Base-by-base conservation (phyloP, 106 monocot species). In the Chionographis japonica region DNA sequence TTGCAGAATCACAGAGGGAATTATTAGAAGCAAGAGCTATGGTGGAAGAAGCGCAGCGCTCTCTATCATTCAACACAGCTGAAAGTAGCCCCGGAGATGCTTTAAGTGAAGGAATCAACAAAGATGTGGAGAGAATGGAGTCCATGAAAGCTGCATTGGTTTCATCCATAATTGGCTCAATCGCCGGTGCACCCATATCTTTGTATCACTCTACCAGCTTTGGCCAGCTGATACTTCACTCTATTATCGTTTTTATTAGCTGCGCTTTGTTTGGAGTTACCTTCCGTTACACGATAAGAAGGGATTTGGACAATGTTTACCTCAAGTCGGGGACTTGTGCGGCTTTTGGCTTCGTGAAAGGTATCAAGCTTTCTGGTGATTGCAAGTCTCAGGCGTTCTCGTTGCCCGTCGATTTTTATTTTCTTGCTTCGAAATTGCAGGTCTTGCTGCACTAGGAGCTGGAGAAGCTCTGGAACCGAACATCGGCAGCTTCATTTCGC, bases 241-340 rank as follows among this genome's bases (percentile, higher is more conserved):
- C 82, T 20, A 60, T 60, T 27, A 58, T 75, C 8, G 39, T 89
- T 71, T 84, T 80, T 50, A 54, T 86, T 55, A 86, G 89, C 69
- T 86, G 86, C 61, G 86, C 88, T 42, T 40, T 97, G 36, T 97
- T 97, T 69, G 95, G 95, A 37, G 81, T 92, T 50, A 92, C 95
- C 42, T 97, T 82, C 61, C 81, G 89, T 1, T 97, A 97, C 60
- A 73, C 89, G 5, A 66, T 97, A 12, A 84, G 95, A 81, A 77
- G 86, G 76, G 89, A 97, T 65, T 50, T 92, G 11, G 86, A 92
- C 64, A 80, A 97, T 61, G n/a, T 86, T 38, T 89, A 97, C 10
- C 88, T 92, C 39, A 97, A 97, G 75, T 87, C 92, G 4, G 95
- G 95, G 55, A 75, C 86, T 37, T 72, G 68, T 36, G 89, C 79